Conservation (phyloP, 192 early-diverging fungal species). For the Obelidium mucronatum region DNA sequence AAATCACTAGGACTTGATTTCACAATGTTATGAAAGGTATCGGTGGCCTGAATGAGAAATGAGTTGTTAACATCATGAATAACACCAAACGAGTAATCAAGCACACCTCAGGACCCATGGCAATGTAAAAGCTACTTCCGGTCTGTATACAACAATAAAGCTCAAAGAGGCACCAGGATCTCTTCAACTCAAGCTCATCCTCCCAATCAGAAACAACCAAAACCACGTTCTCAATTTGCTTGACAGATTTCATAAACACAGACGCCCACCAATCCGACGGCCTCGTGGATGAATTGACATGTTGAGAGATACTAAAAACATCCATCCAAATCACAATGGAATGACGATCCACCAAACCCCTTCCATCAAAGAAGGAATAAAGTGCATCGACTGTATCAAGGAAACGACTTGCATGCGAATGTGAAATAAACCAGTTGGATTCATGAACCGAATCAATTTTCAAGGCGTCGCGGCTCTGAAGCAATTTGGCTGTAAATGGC, state of each 20-base stretch:
- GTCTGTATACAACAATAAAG: conserved; percentile 19
- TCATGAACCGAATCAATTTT: neutral
- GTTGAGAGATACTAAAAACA: conserved; percentile 37
- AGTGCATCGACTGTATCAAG: conserved; percentile 37
- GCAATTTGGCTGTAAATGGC: neutral
- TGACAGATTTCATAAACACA: conserved; percentile 34
- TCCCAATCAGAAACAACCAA: conserved; percentile 37
- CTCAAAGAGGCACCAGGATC: conserved; percentile 43
- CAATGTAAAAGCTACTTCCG: conserved; percentile 27
- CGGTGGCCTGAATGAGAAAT: neutral
- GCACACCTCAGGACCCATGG: conserved; percentile 16
- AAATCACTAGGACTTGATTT: neutral
- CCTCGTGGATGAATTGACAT: neutral
- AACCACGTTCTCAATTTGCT: conserved; percentile 25
- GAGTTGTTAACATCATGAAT: neutral
- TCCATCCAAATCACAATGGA: conserved; percentile 37
- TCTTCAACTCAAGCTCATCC: conserved; percentile 12
- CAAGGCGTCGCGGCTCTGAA: neutral
- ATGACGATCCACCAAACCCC: neutral
- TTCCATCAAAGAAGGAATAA: conserved; percentile 35
- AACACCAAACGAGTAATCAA: no score
- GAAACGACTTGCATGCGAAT: conserved; percentile 31
- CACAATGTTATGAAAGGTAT: neutral
- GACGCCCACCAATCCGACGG: conserved; percentile 17
- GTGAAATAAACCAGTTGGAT: conserved; percentile 34